These are phyloP conservation scores for Vachellia pachyceras DNA, from an alignment of 306 rosid genomes.

Conservation along the genomic window DNA sequence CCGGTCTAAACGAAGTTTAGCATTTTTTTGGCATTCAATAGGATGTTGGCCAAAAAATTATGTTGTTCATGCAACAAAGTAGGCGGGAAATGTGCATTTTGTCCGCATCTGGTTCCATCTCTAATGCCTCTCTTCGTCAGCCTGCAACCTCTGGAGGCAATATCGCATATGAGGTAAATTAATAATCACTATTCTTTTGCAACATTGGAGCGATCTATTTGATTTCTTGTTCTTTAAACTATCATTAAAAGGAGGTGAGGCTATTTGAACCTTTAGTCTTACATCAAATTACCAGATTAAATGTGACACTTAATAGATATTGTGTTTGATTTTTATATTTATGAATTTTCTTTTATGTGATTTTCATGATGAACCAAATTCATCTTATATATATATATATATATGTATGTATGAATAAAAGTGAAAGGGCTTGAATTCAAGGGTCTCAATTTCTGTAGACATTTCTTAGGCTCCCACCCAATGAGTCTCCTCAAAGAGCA, in stretches of 20 bases:
- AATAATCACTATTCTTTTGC: constrained; percentile 20
- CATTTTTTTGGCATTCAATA: constrained; percentile 46
- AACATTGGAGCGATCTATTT: not conserved
- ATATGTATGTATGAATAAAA: not conserved
- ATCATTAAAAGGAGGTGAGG: not conserved
- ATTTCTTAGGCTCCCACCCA: not conserved
- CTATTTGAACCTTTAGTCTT: not conserved
- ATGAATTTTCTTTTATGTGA: not conserved
- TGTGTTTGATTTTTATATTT: not conserved
- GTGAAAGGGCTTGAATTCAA: not conserved
- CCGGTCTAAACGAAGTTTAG: constrained; percentile 26
- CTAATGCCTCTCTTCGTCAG: constrained; percentile 88
- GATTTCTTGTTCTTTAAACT: constrained; percentile 10
- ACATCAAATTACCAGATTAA: not conserved
- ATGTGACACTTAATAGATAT: not conserved
- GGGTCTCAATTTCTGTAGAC: not conserved
- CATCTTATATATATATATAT: not conserved
- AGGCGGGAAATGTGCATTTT: constrained; percentile 92
- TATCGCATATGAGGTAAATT: constrained; percentile 84
- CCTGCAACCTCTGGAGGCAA: constrained; percentile 95
- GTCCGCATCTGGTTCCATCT: constrained; percentile 92
- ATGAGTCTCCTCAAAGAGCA: not conserved
- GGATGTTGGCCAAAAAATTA: constrained; percentile 98
- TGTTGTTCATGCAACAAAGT: constrained; percentile 90
- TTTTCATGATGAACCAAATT: not conserved